Evolutionary conservation across 2,329 filamentous ascomycete species (phyloP), one percentile per base, ranked within the genome.

Genomic region (Parastagonospora nodorum): DNA sequence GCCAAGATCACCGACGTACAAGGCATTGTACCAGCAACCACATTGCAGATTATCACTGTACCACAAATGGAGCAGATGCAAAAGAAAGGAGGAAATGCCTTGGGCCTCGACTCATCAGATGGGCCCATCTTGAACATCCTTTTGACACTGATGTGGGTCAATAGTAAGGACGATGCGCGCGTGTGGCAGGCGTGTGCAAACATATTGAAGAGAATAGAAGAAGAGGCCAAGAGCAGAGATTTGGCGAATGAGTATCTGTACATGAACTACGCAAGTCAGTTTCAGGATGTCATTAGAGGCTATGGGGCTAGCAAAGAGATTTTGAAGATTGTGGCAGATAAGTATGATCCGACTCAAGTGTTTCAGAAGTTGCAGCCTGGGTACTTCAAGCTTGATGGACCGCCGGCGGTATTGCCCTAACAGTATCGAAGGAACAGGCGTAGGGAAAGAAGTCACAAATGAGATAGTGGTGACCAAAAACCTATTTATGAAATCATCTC

Each of bases 241-340:
- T 28, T 40, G 50, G 31, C 12, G 32, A 8, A 39, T 32, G 33
- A 48, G 31, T 38, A 69, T 45, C 48, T 77, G 33, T 79, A 78
- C 59, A 74, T 78, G 71, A 78, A 78, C 55, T 78, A 79, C 49
- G 77, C 74, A n/a, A 71, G 67, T 45, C 61, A 68, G 58, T 73
- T 65, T 51, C 75, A 78, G 57, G 68, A 74, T 52, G 68, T 74
- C 4, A 53, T 79, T 32, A 53, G 57, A 14, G 67, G 71, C 19
- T 80, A 79, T 55, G 76, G 76, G 1, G 53, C 51, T 4, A 78
- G 74, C 45, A 44, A 61, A 37, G 41, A 57, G 38, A 58, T 51
- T 15, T 38, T 53, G 50, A 47, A 41, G 28, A 10, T 12, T 1
- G 42, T 57, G 5, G 44, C 50, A 38, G 36, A 36, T 44, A 50